Base-by-base conservation (phyloP, 495 filamentous ascomycete species). In the Daldinia vernicosa region DNA sequence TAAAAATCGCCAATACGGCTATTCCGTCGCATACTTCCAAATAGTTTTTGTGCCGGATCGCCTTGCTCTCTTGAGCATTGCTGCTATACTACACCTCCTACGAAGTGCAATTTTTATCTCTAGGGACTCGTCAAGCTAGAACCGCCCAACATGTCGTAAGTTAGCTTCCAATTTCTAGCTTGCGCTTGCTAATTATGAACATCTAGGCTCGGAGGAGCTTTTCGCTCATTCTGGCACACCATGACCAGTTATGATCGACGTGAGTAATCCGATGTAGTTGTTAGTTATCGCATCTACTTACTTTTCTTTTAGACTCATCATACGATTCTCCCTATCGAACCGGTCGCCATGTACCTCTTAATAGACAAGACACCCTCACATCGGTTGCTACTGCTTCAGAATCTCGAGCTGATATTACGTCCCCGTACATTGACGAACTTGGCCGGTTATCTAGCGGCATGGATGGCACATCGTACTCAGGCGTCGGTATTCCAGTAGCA, bases 191-290 rank as follows among this genome's bases (percentile, higher is more conserved):
- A 24, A 47, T 22, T 47, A 47, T 47, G 27, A 19, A 28, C 30
- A 6, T 54, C 19, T 45, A 64, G 69, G 62, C 50, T 94, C 68
- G 84, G 85, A 61, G 83, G 83, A 58, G 82, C 87, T 80, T 89
- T 92, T 80, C 87, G 88, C 72, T 92, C 91, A 70, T 93, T 97
- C 81, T 98, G 95, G 95, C 95, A 98, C 86, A 91, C 93, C 59
- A 95, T 98, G 93, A 97, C 93, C 76, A 87, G 84, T 69, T 77
- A 87, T 79, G 86, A 88, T 78, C 79, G 86, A 80, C 86, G 86
- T 88, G 67, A 77, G 85, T 80, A 37, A n/a, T 33, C 19, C 15
- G 4, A n/a, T 12, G 26, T 1, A 58, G 15, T 15, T 50, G 12
- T 58, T 54, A 9, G 40, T 7, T 51, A 27, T 61, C 14, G 5